phyloP scores from a whole-genome alignment of 2,329 filamentous ascomycete species.

The Trichoderma polysporum region DNA sequence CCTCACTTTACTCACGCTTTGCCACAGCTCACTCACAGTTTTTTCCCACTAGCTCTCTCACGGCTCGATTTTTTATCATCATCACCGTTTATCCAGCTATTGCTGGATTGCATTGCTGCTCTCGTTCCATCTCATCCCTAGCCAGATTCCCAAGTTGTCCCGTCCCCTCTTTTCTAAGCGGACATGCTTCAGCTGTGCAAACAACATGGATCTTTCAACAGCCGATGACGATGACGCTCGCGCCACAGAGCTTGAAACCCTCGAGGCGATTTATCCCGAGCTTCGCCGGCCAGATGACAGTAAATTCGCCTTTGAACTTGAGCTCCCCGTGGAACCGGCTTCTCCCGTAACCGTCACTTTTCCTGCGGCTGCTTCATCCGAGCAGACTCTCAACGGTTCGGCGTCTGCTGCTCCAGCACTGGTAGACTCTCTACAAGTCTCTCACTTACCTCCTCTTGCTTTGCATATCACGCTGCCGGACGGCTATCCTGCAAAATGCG shows the following conservation, averaged over 20 bases:
- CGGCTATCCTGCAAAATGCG: conserved; percentile 55
- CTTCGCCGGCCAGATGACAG: conserved; percentile 46
- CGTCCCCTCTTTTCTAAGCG: not conserved
- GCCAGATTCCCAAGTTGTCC: not conserved
- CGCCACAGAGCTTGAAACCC: conserved; percentile 57
- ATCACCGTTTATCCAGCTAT: not conserved
- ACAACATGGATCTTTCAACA: conserved; percentile 40
- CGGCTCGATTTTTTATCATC: not conserved
- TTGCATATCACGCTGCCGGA: conserved; percentile 55
- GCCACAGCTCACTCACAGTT: not conserved
- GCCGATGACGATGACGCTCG: conserved; percentile 57
- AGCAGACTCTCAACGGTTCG: conserved; percentile 2
- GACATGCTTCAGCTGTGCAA: conserved; percentile 17
- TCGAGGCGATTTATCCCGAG: conserved; percentile 67
- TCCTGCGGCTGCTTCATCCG: conserved; percentile 44
- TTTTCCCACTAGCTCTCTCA: not conserved
- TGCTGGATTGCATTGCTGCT: not conserved
- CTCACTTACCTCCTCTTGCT: conserved; percentile 58
- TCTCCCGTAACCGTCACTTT: conserved; percentile 58
- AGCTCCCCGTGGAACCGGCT: conserved; percentile 56
- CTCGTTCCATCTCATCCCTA: not conserved
- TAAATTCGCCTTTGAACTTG: conserved; percentile 52
- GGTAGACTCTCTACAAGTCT: conserved; percentile 50
- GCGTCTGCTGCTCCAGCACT: conserved; percentile 11
- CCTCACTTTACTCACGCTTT: conserved; percentile 7